A percentile compares a stretch with the other conserved stretches of the same genome.
Conservation (phyloP, 257 asterid species). For the Leonotis leonurus region DNA sequence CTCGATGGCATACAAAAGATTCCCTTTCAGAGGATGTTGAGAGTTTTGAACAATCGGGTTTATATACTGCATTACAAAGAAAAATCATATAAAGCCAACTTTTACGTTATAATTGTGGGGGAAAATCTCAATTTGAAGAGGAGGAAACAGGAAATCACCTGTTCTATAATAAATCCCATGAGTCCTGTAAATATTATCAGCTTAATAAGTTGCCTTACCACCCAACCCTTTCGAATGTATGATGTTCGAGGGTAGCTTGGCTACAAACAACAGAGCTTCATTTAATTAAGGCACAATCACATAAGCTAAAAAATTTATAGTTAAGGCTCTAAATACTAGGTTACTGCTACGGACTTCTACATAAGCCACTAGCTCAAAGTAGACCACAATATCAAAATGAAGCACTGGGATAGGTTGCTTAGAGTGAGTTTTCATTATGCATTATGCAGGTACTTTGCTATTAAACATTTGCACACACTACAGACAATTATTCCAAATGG, state of each 20-base stretch:
- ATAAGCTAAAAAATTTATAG: too few relatives aligned
- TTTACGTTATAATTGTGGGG: too few relatives aligned
- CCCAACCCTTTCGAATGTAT: constrained; percentile 93
- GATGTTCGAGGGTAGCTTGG: constrained; percentile 86
- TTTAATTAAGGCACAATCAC: constrained; percentile 8
- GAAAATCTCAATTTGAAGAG: not conserved
- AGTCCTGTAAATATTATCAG: constrained; percentile 82
- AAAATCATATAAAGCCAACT: constrained; percentile 19
- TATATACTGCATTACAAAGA: constrained; percentile 64
- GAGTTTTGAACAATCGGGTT: constrained; percentile 91
- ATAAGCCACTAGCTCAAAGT: too few relatives aligned
- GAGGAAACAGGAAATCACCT: constrained; percentile 46
- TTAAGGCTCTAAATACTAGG: constrained; percentile 6
- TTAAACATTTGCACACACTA: constrained; percentile 3
- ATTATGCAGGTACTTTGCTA: too few relatives aligned
- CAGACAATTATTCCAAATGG: not conserved
- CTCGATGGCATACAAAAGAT: constrained; percentile 78
- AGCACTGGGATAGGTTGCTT: too few relatives aligned
- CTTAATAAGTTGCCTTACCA: constrained; percentile 78
- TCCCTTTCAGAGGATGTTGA: constrained; percentile 90
- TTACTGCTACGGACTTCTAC: too few relatives aligned
- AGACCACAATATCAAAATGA: too few relatives aligned
- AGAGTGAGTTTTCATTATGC: too few relatives aligned
- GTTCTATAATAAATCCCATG: constrained; percentile 90
- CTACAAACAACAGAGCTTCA: constrained; percentile 35